Evolutionary conservation across 805 yeast species (phyloP).

Genomic region (Yarrowia alimentaria): DNA sequence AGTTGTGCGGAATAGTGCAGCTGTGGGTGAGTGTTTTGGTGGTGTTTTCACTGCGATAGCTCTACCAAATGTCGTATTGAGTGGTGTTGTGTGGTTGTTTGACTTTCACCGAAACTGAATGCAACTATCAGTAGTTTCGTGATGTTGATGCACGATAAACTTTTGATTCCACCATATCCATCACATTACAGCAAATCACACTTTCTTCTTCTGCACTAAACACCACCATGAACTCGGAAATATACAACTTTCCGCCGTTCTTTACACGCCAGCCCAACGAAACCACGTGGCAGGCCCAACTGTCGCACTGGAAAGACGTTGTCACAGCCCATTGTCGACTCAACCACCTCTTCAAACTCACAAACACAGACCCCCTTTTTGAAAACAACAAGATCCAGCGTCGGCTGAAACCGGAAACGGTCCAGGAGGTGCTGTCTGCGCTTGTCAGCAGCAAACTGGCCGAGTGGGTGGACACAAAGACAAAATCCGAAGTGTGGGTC

Average conservation of each 20-base stretch:
- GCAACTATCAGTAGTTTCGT: no score
- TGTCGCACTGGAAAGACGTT: conserved; percentile 71
- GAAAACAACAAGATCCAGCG: conserved; percentile 39
- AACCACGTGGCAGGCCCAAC: conserved; percentile 72
- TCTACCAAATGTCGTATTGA: no score
- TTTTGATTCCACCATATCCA: no score
- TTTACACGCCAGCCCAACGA: conserved; percentile 86
- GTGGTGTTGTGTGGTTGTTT: no score
- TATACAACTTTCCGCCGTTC: conserved; percentile 82
- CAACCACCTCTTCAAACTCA: conserved; percentile 54
- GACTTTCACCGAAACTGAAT: no score
- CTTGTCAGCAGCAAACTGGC: conserved; percentile 60
- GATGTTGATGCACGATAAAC: no score
- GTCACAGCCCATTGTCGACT: conserved; percentile 60
- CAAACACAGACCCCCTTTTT: conserved; percentile 34
- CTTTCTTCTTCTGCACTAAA: no score
- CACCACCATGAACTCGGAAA: conserved; percentile 47
- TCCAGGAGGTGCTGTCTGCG: conserved; percentile 53
- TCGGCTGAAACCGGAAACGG: conserved; percentile 53
- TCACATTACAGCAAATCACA: not conserved
- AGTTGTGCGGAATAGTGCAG: no score
- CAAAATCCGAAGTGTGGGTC: conserved; percentile 42
- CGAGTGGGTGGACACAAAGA: conserved; percentile 47
- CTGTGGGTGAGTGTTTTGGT: no score
- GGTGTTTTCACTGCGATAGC: no score